Evolutionary conservation across 768 basidiomycete genomes (phyloP), one percentile per base, ranked within the genome.

Genomic region (Podaxis carcinomalis): DNA sequence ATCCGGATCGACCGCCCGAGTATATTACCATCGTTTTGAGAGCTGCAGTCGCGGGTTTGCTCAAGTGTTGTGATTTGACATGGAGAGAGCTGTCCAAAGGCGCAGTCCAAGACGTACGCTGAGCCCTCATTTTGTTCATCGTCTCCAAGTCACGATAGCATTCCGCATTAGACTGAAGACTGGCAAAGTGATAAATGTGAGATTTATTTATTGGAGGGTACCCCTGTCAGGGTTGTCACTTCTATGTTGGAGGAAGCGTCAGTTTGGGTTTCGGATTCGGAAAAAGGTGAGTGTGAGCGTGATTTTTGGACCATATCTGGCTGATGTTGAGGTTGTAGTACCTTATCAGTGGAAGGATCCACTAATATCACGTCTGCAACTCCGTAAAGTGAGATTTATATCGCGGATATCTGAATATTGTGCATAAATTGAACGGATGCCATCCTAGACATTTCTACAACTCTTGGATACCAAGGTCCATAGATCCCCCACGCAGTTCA

Each of bases 171-270:
- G 92, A 78, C 83, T 62, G 93, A 94, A 78, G 92, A 94, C 67
- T 93, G 91, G 87, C 91, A 93, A 70, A 82, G 89, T 60, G 94
- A 97, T 64, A 95, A 94, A 74, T 89, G 87, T 66, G 93, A 93
- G 19, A 80, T 95, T 0, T 83, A 86, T 0, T 76, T 95, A 4
- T 77, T 87, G 9, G 90, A 95, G 73, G 78, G 80, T 5, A 70
- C 87, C 27, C 79, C 84, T 16, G 80, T 83, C 16, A 75, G 76
- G 51, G 78, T 80, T 59, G 72, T 90, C 25, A 61, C 88, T 5
- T 70, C 75, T 16, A 75, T 77, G 56, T 71, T 94, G 14, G 85
- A 90, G 42, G 78, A 81, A 11, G 89, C 90, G 0, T 76, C 79
- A 13, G 63, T 69, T 21, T 94, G 91, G 89, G 68, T 93, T 4